A percentile compares a stretch with the other conserved stretches of the same genome.
Evolutionary conservation across 2,329 filamentous ascomycete genomes (phyloP).

Genomic region (Chaetothyriales sp.): DNA sequence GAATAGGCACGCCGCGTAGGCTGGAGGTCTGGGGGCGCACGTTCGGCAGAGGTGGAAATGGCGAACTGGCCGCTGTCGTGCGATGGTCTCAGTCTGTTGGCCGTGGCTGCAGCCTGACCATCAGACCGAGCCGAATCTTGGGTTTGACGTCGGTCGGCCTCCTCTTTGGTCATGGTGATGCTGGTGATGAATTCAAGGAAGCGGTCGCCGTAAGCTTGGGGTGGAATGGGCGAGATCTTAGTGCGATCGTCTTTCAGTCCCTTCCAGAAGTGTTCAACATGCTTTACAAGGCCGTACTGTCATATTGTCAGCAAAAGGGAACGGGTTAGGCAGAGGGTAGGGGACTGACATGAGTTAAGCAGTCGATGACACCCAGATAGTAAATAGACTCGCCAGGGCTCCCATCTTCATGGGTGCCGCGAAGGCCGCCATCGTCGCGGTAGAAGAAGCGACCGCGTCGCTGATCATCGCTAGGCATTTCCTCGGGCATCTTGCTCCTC

Average conservation of each 20-base stretch:
- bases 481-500: conserved; percentile 74
- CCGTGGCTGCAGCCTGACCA: conserved; percentile 4
- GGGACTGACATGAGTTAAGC: conserved; percentile 74
- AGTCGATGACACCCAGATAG: conserved; percentile 96
- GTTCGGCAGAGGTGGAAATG: not conserved
- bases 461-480: conserved; percentile 52
- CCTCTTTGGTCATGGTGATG: conserved; percentile 79
- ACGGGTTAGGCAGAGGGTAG: conserved; percentile 2
- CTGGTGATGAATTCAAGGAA: conserved; percentile 86
- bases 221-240: conserved; percentile 84
- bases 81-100: conserved; percentile 1
- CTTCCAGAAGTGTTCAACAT: conserved; percentile 94
- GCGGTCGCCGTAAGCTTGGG: conserved; percentile 78
- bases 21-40: not conserved
- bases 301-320: conserved; percentile 3
- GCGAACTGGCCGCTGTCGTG: not conserved
- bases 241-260: conserved; percentile 67
- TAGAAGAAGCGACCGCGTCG: conserved; percentile 75
- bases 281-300: conserved; percentile 87
- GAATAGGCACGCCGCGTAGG: conserved; percentile 6
- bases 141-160: conserved; percentile 44
- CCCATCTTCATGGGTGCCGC: conserved; percentile 83
- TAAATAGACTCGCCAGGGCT: conserved; percentile 79
- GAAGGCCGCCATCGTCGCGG: conserved; percentile 81
- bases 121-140: conserved; percentile 13